Evolutionary conservation across 2,329 filamentous ascomycete species (phyloP).

Genomic region (Aspergillus sp.): DNA sequence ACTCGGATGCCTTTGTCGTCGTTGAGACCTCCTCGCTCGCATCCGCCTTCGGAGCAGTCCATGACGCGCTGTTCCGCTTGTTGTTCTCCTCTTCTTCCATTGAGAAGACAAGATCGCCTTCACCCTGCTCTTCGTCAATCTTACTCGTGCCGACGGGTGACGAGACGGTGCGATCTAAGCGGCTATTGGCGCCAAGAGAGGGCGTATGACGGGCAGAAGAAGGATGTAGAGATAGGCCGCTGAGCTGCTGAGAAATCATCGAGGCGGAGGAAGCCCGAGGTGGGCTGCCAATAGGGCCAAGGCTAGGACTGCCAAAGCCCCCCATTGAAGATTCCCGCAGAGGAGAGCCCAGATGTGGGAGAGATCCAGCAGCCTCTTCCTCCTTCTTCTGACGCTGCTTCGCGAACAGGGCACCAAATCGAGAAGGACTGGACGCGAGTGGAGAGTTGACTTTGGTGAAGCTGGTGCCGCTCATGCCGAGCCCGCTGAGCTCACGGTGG

Average conservation of each 20-base stretch:
- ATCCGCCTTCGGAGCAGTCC: slow-evolving; percentile 39
- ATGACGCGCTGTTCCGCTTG: slow-evolving; percentile 44
- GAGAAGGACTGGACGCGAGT: slow-evolving; percentile 63
- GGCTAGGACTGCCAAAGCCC: slow-evolving; percentile 53
- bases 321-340: slow-evolving; percentile 63
- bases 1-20: slow-evolving; percentile 23
- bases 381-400: slow-evolving; percentile 58
- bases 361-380: slow-evolving; percentile 52
- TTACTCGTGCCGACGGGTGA: slow-evolving; percentile 51
- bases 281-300: slow-evolving; percentile 57
- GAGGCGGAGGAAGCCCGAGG: slow-evolving; percentile 63
- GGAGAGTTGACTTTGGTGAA: slow-evolving; percentile 60
- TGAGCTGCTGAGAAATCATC: slow-evolving; percentile 64
- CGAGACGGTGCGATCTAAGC: slow-evolving; percentile 51
- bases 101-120: slow-evolving; percentile 53
- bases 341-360: slow-evolving; percentile 68
- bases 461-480: slow-evolving; percentile 55
- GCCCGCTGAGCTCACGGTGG: slow-evolving; percentile 54
- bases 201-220: slow-evolving; percentile 43
- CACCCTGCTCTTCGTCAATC: slow-evolving; percentile 55
- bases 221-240: slow-evolving; percentile 49
- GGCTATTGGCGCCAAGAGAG: slow-evolving; percentile 35
- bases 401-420: slow-evolving; percentile 65
- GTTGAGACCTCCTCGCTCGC: slow-evolving; percentile 34
- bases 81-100: slow-evolving; percentile 57